Percentiles rank a stretch among this genome's conserved stretches.
Conservation (phyloP, 257 asterid species). For the Solanum gracilifrons region DNA sequence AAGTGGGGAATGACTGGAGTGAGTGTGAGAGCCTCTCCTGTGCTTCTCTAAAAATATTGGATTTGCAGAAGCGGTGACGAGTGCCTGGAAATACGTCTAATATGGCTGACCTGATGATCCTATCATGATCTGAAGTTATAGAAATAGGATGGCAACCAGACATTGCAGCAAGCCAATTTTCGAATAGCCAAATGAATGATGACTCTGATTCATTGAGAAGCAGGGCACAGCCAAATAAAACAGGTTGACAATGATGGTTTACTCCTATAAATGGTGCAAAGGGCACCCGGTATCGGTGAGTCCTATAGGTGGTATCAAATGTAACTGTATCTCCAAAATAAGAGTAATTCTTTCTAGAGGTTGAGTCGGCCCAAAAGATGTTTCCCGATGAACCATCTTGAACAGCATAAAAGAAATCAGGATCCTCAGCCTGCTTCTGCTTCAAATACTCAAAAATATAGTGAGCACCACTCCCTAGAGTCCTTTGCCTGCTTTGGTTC, state of each 20-base stretch:
- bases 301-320: slow-evolving; percentile 84
- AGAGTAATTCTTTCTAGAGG: slow-evolving; percentile 45
- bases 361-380: slow-evolving; percentile 86
- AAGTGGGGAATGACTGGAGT: slow-evolving; percentile 54
- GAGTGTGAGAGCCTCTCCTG: slow-evolving; percentile 75
- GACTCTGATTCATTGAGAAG: slow-evolving; percentile 72
- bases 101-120: slow-evolving; percentile 60
- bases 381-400: slow-evolving; percentile 63
- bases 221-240: slow-evolving; percentile 84
- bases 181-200: slow-evolving; percentile 72
- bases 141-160: slow-evolving; percentile 59
- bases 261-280: slow-evolving; percentile 87
- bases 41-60: slow-evolving; percentile 82
- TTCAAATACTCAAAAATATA: slow-evolving; percentile 67
- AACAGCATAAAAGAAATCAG: slow-evolving; percentile 60
- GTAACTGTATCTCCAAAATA: slow-evolving; percentile 89
- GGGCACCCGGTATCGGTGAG: slow-evolving; percentile 79
- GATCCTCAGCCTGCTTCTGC: slow-evolving; percentile 65
- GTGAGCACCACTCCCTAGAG: slow-evolving; percentile 82
- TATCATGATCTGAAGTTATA: slow-evolving; percentile 79
- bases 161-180: slow-evolving; percentile 87
- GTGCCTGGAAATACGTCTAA: slow-evolving; percentile 58
- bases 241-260: slow-evolving; percentile 90
- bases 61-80: slow-evolving; percentile 84
- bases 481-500: slow-evolving; percentile 67